A percentile compares a stretch with the other conserved stretches of the same genome.
Conservation (phyloP, 73 alveolate species). For the Symbiodinium natans region DNA sequence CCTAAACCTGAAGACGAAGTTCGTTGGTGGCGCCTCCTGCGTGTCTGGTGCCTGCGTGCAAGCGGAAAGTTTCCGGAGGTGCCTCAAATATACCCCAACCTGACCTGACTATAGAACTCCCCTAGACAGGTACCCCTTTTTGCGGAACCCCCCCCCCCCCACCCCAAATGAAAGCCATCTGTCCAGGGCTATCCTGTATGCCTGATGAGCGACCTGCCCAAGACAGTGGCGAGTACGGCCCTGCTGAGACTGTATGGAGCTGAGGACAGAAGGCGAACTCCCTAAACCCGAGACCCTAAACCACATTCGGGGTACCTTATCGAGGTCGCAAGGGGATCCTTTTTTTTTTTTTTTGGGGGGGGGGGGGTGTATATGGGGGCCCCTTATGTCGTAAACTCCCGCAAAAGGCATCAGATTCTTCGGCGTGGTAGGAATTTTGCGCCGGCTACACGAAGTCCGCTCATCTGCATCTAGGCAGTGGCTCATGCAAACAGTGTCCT, state of each 20-base stretch:
- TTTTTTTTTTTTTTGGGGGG: too few species aligned
- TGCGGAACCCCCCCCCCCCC: not conserved
- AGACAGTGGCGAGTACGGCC: slow-evolving; percentile 63
- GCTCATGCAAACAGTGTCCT: too few species aligned
- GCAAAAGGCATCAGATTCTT: too few species aligned
- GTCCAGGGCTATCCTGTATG: slow-evolving; percentile 78
- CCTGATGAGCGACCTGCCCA: slow-evolving; percentile 83
- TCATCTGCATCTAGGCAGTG: too few species aligned
- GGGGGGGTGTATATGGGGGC: too few species aligned
- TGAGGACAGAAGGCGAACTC: too few species aligned
- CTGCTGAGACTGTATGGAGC: slow-evolving; percentile 25
- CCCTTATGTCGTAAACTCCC: too few species aligned
- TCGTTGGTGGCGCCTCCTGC: not conserved
- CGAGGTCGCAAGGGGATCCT: not conserved
- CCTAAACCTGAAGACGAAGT: not conserved
- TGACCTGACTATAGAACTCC: too few species aligned
- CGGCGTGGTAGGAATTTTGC: too few species aligned
- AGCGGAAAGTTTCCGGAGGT: not conserved
- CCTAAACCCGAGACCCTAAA: too few species aligned
- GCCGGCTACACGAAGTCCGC: too few species aligned
- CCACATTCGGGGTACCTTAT: not conserved
- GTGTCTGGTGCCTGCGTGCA: not conserved
- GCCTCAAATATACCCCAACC: not conserved
- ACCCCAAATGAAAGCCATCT: not conserved
- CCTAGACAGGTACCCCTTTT: too few species aligned